Base-by-base conservation (phyloP, 106 monocot species). In the Xerophyta viscosa region DNA sequence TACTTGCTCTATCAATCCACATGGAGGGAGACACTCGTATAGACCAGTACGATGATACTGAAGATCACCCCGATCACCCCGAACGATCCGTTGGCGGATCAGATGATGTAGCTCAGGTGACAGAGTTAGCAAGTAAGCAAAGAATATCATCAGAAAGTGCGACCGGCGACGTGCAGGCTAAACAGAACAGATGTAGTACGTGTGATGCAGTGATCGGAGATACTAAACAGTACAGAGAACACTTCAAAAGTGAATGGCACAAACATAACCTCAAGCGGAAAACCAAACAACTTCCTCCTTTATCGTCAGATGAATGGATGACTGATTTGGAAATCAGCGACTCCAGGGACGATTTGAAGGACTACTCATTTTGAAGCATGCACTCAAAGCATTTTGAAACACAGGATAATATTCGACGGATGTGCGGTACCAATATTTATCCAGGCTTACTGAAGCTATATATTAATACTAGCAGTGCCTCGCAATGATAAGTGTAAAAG, bases 221-320 rank as follows among this genome's bases (percentile, higher is more conserved):
- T n/a, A n/a, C n/a, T n/a, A 48, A 47, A 41, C 85, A 23, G 56
- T 76, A 65, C 73, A 61, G 44, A 70, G 67, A 13, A 54, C 21
- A 15, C 52, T 89, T 29, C 69, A 48, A 85, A 90, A 57, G 98
- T 90, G 48, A 89, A 98, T 54, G 90, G 70, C 58, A 98, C 90
- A 61, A 69, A 65, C 15, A 86, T 86, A 5, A 98, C 90, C 45
- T 59, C 86, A 50, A 89, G 60, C 51, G 55, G 98, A 20, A 90
- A 90, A 83, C 79, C 17, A 82, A 68, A 54, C 59, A 86, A 23
- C 89, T 90, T 58, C 79, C 85, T 42, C 98, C 98, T 48, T 56
- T 98, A 17, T 50, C 66, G 11, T 56, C 57, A 29, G 90, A 98
- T 63, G 98, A 98, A 52, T 98, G 98, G 31, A 24, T 66, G 9